Evolutionary conservation across 2,329 filamentous ascomycete genomes (phyloP).

Genomic region (Fonsecaea pedrosoi): DNA sequence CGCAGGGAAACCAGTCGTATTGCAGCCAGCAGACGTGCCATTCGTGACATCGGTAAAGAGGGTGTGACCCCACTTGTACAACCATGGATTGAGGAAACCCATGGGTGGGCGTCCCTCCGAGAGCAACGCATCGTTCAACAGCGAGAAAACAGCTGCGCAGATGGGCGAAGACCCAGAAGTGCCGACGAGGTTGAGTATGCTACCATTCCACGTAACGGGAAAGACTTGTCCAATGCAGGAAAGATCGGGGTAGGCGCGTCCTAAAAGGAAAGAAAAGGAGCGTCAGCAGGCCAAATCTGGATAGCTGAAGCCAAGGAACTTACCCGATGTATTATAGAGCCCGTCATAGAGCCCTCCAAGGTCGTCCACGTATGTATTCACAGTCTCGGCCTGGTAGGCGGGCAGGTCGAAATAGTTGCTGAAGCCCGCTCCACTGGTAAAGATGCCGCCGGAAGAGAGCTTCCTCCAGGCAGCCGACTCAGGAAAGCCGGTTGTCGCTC

Average conservation of each 20-base stretch:
- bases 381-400: slow-evolving; percentile 55
- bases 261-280: slow-evolving; percentile 43
- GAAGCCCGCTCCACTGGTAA: slow-evolving; percentile 56
- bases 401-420: slow-evolving; percentile 57
- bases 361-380: slow-evolving; percentile 52
- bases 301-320: slow-evolving; percentile 42
- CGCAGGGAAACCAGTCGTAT: slow-evolving; percentile 44
- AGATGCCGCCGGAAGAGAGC: slow-evolving; percentile 42
- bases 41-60: slow-evolving; percentile 45
- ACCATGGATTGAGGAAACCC: slow-evolving; percentile 39
- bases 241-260: slow-evolving; percentile 68
- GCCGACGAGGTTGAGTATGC: slow-evolving; percentile 52
- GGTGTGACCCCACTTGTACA: slow-evolving; percentile 38
- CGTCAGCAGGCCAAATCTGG: slow-evolving; percentile 44
- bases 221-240: slow-evolving; percentile 61
- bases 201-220: slow-evolving; percentile 50
- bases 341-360: slow-evolving; percentile 57
- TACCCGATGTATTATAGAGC: slow-evolving; percentile 64
- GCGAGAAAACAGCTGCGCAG: slow-evolving; percentile 34
- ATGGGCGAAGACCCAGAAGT: slow-evolving; percentile 47
- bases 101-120: slow-evolving; percentile 34
- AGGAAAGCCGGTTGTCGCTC: slow-evolving; percentile 58
- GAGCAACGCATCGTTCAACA: slow-evolving; percentile 39
- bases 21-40: slow-evolving; percentile 45
- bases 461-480: slow-evolving; percentile 48